Evolutionary conservation across 2,329 filamentous ascomycete genomes (phyloP).

Genomic region (Arachnomyces sp.): DNA sequence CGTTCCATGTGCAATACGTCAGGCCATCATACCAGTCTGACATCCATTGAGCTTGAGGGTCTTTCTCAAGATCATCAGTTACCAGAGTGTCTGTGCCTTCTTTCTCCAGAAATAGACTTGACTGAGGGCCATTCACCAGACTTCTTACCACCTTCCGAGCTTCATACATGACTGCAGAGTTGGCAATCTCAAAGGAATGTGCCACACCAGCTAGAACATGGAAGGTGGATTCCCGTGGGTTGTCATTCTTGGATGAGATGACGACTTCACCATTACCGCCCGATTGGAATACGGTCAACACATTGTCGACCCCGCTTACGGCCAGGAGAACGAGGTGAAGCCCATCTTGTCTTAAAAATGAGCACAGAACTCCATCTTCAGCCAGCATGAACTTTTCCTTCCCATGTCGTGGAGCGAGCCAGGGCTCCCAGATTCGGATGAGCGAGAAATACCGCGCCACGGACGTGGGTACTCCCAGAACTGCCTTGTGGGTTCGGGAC

Average conservation of each 20-base stretch:
- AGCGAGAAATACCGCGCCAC: conserved; percentile 71
- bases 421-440: conserved; percentile 70
- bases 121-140: conserved; percentile 15
- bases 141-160: conserved; percentile 56
- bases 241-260: conserved; percentile 65
- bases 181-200: conserved; percentile 63
- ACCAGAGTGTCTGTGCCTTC: conserved; percentile 25
- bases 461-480: conserved; percentile 57
- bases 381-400: conserved; percentile 57
- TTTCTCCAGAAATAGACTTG: conserved; percentile 12
- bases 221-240: conserved; percentile 44
- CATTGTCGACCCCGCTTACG: conserved; percentile 63
- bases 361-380: conserved; percentile 68
- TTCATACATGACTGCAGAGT: conserved; percentile 78
- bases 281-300: conserved; percentile 61
- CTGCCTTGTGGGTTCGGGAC: conserved; percentile 49
- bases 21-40: conserved; percentile 88
- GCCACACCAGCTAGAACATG: conserved; percentile 64
- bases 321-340: conserved; percentile 69
- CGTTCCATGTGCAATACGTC: conserved; percentile 96
- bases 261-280: conserved; percentile 57
- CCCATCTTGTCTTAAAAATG: conserved; percentile 65
- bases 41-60: conserved; percentile 52
- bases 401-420: conserved; percentile 84
- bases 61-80: conserved; percentile 38